A percentile compares a stretch with the other conserved stretches of the same genome.
Evolutionary conservation across 257 asterid genomes (phyloP).

Genomic region (Datura wrightii): DNA sequence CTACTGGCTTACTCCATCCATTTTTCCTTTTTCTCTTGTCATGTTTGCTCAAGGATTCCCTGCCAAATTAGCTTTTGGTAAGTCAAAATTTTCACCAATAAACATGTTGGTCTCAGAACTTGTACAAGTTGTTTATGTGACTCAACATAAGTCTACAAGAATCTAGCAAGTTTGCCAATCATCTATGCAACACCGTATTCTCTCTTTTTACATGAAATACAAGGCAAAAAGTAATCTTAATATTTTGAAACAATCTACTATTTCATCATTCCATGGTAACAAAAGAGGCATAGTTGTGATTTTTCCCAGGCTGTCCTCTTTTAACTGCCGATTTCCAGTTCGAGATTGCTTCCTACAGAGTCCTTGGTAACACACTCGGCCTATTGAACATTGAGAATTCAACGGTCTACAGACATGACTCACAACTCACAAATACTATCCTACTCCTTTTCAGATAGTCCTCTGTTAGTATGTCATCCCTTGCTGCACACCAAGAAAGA

Average conservation of each 20-base stretch:
- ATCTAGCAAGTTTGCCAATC: conserved; percentile 12
- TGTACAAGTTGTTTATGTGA: background rate
- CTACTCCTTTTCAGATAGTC: background rate
- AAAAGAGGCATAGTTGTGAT: background rate
- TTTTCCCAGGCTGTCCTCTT: conserved; percentile 7
- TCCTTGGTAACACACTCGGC: background rate
- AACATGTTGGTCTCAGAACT: background rate
- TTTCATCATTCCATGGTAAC: background rate
- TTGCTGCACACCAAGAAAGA: conserved; percentile 3
- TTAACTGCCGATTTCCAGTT: conserved; percentile 12
- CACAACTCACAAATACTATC: background rate
- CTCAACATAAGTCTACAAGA: background rate
- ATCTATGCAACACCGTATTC: background rate
- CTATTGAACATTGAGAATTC: background rate
- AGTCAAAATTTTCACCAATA: background rate
- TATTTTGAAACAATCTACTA: background rate
- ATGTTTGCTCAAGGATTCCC: background rate
- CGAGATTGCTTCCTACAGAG: background rate
- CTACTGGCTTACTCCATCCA: background rate
- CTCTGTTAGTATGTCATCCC: conserved; percentile 1
- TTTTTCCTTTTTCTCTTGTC: background rate
- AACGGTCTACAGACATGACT: background rate
- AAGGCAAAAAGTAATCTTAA: background rate
- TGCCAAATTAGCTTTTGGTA: background rate
- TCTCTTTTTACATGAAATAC: background rate